A percentile compares a stretch with the other conserved stretches of the same genome.
These are phyloP conservation scores for Cordyceps pruinosa DNA, from an alignment of 2,329 filamentous ascomycete species.

Conservation along the genomic window DNA sequence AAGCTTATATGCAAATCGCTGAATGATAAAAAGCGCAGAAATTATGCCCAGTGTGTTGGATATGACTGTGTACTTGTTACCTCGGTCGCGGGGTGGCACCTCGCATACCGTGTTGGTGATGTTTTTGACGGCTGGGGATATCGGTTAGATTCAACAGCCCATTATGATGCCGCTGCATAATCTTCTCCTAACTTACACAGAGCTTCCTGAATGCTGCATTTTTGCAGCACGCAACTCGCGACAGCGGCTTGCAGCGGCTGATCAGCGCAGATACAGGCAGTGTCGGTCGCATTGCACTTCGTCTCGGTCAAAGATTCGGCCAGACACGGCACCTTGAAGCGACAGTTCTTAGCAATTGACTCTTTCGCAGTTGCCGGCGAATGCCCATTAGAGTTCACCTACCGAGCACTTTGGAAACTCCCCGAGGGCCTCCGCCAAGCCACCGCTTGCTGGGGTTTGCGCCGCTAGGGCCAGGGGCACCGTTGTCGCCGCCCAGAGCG, in stretches of 20 bases:
- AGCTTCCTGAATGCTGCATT: slow-evolving; percentile 1
- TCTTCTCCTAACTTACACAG: background rate
- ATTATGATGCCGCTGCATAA: too few species aligned
- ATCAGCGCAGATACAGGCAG: slow-evolving; percentile 5
- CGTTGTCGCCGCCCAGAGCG: background rate
- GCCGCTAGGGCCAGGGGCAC: background rate
- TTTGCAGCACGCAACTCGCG: background rate
- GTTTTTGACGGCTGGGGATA: slow-evolving; percentile 8
- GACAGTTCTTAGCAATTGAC: background rate
- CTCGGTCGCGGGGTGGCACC: slow-evolving; percentile 13
- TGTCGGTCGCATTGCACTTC: background rate
- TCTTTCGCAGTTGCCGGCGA: background rate
- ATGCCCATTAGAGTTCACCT: background rate
- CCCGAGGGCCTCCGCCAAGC: background rate
- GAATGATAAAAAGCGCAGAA: slow-evolving; percentile 26
- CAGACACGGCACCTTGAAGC: background rate
- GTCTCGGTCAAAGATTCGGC: background rate
- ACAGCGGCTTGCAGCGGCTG: background rate
- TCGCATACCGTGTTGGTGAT: slow-evolving; percentile 17
- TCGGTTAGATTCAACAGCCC: background rate
- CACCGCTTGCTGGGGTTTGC: background rate
- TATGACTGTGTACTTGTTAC: slow-evolving; percentile 13
- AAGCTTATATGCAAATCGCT: slow-evolving; percentile 27
- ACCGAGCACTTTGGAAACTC: slow-evolving; percentile 7
- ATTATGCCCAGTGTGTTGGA: slow-evolving; percentile 23